phyloP scores from a whole-genome alignment of 441 rosid genomes.

The Capsella rubella region DNA sequence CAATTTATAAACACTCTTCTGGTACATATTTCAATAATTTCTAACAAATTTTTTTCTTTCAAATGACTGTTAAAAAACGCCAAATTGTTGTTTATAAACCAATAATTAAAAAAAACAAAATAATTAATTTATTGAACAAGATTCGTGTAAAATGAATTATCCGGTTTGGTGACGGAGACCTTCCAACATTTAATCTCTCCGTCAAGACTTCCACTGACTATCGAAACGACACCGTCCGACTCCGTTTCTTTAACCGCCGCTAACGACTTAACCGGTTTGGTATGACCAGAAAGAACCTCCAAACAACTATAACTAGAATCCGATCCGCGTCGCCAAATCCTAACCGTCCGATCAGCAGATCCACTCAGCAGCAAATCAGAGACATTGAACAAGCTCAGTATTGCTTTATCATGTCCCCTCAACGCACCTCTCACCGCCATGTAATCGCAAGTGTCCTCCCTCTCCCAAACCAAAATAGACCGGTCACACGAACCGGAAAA shows the following conservation, averaged over 20 bases:
- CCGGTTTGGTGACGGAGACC: constrained; percentile 52
- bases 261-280: constrained; percentile 76
- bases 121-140: constrained; percentile 9
- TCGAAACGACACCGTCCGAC: constrained; percentile 54
- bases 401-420: constrained; percentile 82
- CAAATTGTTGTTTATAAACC: constrained; percentile 29
- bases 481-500: constrained; percentile 97
- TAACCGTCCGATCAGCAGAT: constrained; percentile 85
- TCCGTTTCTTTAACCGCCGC: constrained; percentile 56
- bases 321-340: constrained; percentile 73
- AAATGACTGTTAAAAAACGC: constrained; percentile 34
- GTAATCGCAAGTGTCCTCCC: constrained; percentile 75
- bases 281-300: constrained; percentile 72
- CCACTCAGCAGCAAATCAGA: constrained; percentile 72
- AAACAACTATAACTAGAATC: constrained; percentile 67
- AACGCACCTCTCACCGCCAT: constrained; percentile 82
- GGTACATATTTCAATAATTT: constrained; percentile 14
- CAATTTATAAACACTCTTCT: constrained; percentile 1
- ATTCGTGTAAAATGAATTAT: constrained; percentile 33
- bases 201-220: constrained; percentile 78
- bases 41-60: neutral
- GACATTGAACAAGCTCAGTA: constrained; percentile 64
- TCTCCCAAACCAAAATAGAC: constrained; percentile 91
- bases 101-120: constrained; percentile 1
- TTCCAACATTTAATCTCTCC: constrained; percentile 85